Evolutionary conservation across 768 basidiomycete species (phyloP).

Genomic region (Mycena albidolilacea): DNA sequence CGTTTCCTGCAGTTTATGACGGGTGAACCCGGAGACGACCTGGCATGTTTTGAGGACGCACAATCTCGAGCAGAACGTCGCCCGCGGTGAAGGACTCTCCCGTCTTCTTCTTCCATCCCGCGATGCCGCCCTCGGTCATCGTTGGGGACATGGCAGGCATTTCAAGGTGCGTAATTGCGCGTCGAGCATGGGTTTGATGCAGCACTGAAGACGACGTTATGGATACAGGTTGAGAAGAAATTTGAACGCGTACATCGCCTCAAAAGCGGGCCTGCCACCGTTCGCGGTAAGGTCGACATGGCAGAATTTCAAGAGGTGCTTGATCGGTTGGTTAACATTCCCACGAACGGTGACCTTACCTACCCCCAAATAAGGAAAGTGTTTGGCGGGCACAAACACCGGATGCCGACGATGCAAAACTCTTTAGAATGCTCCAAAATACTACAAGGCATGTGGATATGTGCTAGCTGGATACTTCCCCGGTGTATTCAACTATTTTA

Average conservation of each 20-base stretch:
- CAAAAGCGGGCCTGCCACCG: slow-evolving; percentile 17
- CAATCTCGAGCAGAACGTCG: slow-evolving; percentile 92
- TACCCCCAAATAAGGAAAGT: too few species aligned
- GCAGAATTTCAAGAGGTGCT: not conserved
- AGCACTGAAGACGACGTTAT: slow-evolving; percentile 56
- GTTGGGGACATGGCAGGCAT: slow-evolving; percentile 99
- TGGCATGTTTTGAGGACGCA: slow-evolving; percentile 55
- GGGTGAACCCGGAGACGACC: slow-evolving; percentile 19
- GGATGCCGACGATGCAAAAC: too few species aligned
- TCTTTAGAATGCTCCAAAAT: too few species aligned
- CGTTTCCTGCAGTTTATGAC: slow-evolving; percentile 73
- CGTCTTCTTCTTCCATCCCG: slow-evolving; percentile 91
- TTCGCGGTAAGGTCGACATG: slow-evolving; percentile 23
- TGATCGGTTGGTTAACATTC: not conserved
- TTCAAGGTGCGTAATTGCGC: slow-evolving; percentile 80
- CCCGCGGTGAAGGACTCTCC: slow-evolving; percentile 86
- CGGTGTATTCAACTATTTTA: too few species aligned
- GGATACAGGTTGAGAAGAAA: not conserved
- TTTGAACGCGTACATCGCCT: slow-evolving; percentile 20
- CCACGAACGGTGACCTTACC: too few species aligned
- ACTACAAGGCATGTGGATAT: not conserved
- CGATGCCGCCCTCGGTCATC: slow-evolving; percentile 95
- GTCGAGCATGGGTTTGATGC: slow-evolving; percentile 64
- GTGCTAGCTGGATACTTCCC: not conserved
- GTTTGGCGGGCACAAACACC: too few species aligned